Percentiles rank a stretch among this genome's conserved stretches.
Conservation (phyloP, 495 filamentous ascomycete genomes). For the Xylaria venustula region DNA sequence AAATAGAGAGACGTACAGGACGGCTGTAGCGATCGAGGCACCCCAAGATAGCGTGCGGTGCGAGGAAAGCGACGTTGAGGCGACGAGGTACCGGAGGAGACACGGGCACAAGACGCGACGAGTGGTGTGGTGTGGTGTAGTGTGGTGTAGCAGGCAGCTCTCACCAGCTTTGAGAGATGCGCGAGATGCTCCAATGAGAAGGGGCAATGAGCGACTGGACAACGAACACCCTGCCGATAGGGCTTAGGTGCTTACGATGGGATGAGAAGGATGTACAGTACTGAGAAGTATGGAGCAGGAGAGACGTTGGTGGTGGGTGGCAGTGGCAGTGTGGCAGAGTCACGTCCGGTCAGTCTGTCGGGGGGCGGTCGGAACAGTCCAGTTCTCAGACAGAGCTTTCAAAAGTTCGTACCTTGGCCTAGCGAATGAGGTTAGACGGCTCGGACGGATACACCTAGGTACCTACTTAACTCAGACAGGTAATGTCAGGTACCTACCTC, state of each 20-base stretch:
- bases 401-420: too few relatives aligned
- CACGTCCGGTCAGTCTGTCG: conserved; percentile 2
- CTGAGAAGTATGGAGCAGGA: too few relatives aligned
- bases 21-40: conserved; percentile 5
- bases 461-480: background rate
- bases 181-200: conserved; percentile 9
- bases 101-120: background rate
- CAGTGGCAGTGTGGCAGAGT: background rate
- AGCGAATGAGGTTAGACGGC: background rate
- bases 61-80: background rate
- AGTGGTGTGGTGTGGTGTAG: background rate
- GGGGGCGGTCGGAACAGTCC: too few relatives aligned
- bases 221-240: conserved; percentile 11
- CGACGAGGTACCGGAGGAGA: background rate
- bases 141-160: background rate
- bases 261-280: background rate
- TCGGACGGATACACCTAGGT: too few relatives aligned
- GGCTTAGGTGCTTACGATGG: conserved; percentile 10
- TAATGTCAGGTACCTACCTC: background rate
- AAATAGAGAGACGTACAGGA: conserved; percentile 1
- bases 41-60: background rate
- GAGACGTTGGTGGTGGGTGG: background rate
- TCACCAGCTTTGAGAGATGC: background rate
- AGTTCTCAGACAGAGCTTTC: background rate
- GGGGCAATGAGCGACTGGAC: background rate